A percentile compares a stretch with the other conserved stretches of the same genome.
These are phyloP conservation scores for Ballota nigra DNA, from an alignment of 257 asterid species.

Conservation along the genomic window DNA sequence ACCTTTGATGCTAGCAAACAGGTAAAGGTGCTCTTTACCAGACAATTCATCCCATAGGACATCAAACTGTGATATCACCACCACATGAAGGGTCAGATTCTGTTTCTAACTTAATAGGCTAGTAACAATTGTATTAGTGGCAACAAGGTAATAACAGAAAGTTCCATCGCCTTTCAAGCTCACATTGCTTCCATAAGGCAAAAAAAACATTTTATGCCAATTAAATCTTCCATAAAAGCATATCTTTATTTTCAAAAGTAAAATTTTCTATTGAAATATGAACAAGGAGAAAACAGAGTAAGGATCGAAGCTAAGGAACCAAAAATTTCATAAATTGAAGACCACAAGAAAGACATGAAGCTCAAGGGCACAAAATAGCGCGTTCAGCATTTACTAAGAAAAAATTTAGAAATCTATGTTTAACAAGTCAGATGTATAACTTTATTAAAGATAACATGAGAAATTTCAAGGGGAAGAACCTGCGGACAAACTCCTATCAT, in stretches of 20 bases:
- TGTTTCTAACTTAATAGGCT: constrained; percentile 1
- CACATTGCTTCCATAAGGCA: not conserved
- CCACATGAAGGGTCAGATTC: constrained; percentile 20
- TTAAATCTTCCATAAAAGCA: not conserved
- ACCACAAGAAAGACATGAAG: not conserved
- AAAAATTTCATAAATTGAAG: not conserved
- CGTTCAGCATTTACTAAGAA: not conserved
- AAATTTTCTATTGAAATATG: not conserved
- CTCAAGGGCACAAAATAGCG: not conserved
- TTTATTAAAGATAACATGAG: constrained; percentile 6
- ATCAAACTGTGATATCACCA: constrained; percentile 61
- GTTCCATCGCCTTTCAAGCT: constrained; percentile 7
- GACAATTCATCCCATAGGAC: constrained; percentile 92
- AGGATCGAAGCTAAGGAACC: not conserved
- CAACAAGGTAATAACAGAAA: not conserved
- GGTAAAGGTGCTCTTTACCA: constrained; percentile 80
- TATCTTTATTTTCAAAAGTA: not conserved
- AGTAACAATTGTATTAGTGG: not conserved
- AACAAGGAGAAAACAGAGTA: not conserved
- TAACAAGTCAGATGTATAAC: constrained; percentile 5
- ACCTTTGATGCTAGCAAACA: constrained; percentile 91
- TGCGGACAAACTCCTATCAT: constrained; percentile 98
- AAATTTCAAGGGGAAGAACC: constrained; percentile 38
- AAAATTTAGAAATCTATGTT: not conserved
- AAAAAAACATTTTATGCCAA: not conserved